Base-by-base conservation (phyloP, 768 basidiomycete genomes). In the Lentinula lateritia region DNA sequence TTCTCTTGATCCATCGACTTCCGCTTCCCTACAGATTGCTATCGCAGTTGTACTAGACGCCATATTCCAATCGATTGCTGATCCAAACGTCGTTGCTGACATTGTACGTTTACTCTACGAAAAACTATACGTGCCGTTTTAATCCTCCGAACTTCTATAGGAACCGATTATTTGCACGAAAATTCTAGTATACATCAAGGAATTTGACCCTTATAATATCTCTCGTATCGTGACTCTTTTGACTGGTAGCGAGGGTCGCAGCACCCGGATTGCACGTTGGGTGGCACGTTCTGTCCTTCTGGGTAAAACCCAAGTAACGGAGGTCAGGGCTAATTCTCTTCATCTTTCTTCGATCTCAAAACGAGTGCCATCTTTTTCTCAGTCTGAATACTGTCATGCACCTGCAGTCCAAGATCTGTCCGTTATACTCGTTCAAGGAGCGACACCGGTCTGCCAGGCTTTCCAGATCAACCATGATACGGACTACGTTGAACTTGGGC, bases 401-500 rank as follows among this genome's bases (percentile, higher is more conserved):
- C 87, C 85, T 8, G 75, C 83, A 3, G 77, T 92, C 7, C 60
- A 70, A n/a, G 75, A 78, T 2, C 65, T 89, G 8, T 69, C 84
- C 20, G 68, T 76, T 6, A 69, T 83, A n/a, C 74, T 93, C 58
- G 76, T 81, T 2, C 76, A 76, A 2, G 66, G 73, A 36, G 77
- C 61, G 10, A 56, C 36, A 12, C 46, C 60, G 6, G 56, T 63
- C 18, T 74, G 55, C 39, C 80, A 78, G 28, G 72, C 82, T 50
- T 87, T 92, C 63, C 79, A 84, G 23, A 67, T 88, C 42, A 63
- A 81, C 28, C 78, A 81, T 12, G 77, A 81, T 18, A 85, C 81
- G 3, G 83, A 90, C 70, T 92, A 86, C 61, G 80, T 84, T 38
- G 80, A 82, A 41, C 75, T 93, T 68, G 73, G 77, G 5, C 79